Evolutionary conservation across 1,284 basidiomycete species (phyloP).

Genomic region (Agroathelia rolfsii): DNA sequence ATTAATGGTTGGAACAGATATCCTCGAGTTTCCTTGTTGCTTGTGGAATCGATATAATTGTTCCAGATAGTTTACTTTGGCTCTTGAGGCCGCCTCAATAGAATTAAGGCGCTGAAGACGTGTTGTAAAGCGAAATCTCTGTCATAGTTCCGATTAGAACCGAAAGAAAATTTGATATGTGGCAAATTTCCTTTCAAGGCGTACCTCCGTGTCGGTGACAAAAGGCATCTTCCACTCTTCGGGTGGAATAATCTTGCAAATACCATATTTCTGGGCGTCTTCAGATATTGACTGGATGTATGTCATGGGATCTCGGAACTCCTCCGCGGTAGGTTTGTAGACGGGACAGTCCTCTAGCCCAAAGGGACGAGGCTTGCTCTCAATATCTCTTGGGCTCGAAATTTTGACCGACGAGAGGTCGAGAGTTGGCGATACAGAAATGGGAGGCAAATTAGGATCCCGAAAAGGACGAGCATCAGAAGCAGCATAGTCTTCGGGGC

Average conservation of each 20-base stretch:
- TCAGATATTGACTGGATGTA: slow-evolving; percentile 85
- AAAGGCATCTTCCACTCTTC: slow-evolving; percentile 94
- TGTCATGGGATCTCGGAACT: slow-evolving; percentile 93
- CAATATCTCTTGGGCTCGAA: slow-evolving; percentile 34
- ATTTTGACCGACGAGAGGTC: slow-evolving; percentile 68
- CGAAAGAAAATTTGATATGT: slow-evolving; percentile 21
- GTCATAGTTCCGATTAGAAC: slow-evolving; percentile 18
- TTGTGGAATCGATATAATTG: slow-evolving; percentile 90
- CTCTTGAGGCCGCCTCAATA: slow-evolving; percentile 93
- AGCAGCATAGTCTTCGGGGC: slow-evolving; percentile 34
- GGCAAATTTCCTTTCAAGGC: slow-evolving; percentile 17
- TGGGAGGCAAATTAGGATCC: slow-evolving; percentile 43
- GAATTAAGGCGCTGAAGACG: slow-evolving; percentile 92
- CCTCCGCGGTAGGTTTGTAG: slow-evolving; percentile 80
- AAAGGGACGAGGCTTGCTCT: slow-evolving; percentile 56
- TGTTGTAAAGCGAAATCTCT: slow-evolving; percentile 92
- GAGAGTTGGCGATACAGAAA: slow-evolving; percentile 48
- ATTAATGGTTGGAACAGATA: slow-evolving; percentile 88
- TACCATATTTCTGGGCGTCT: slow-evolving; percentile 72
- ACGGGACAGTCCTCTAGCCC: slow-evolving; percentile 85
- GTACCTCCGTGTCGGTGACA: slow-evolving; percentile 87
- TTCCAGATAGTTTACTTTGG: slow-evolving; percentile 95
- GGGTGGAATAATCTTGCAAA: slow-evolving; percentile 95
- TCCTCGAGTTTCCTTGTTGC: slow-evolving; percentile 79
- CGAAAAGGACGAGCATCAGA: slow-evolving; percentile 32